phyloP scores from a whole-genome alignment of 495 filamentous ascomycete genomes.

The Podospora pseudoanserina region DNA sequence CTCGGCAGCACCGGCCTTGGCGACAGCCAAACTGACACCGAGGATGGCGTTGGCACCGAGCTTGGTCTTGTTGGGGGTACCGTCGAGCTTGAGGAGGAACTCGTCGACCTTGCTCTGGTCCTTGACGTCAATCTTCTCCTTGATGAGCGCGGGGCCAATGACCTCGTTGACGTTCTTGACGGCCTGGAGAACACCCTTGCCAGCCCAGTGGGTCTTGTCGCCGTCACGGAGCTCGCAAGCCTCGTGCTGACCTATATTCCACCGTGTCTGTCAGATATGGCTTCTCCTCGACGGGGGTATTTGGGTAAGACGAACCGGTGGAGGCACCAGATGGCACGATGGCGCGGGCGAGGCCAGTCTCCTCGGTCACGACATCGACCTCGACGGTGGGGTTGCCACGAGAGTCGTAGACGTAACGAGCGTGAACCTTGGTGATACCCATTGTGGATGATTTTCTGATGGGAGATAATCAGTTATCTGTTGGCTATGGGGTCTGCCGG shows the following conservation, averaged over 20 bases:
- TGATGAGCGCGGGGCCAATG: constrained; percentile 89
- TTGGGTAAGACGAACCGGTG: constrained; percentile 65
- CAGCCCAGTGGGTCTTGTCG: constrained; percentile 94
- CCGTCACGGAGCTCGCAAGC: constrained; percentile 98
- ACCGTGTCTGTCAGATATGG: constrained; percentile 18
- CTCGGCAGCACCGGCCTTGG: constrained; percentile 98
- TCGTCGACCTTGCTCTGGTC: constrained; percentile 90
- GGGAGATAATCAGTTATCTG: background rate
- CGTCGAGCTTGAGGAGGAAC: constrained; percentile 95
- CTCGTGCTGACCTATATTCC: constrained; percentile 81
- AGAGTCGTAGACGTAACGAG: constrained; percentile 98
- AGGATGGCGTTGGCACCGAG: constrained; percentile 98
- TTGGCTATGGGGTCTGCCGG: background rate
- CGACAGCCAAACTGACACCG: constrained; percentile 90
- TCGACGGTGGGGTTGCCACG: constrained; percentile 93
- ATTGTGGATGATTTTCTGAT: constrained; percentile 51
- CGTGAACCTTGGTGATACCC: constrained; percentile 98
- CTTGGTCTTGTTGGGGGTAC: constrained; percentile 94
- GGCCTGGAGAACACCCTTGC: constrained; percentile 95
- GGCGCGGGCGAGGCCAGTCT: constrained; percentile 94
- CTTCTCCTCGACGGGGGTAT: background rate
- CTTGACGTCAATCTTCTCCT: constrained; percentile 92
- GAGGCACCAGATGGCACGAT: constrained; percentile 98
- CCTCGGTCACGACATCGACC: constrained; percentile 89
- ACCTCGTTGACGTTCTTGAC: constrained; percentile 92